A percentile compares a stretch with the other conserved stretches of the same genome.
phyloP scores from a whole-genome alignment of 495 filamentous ascomycete genomes.

The Lepidopterella palustris region DNA sequence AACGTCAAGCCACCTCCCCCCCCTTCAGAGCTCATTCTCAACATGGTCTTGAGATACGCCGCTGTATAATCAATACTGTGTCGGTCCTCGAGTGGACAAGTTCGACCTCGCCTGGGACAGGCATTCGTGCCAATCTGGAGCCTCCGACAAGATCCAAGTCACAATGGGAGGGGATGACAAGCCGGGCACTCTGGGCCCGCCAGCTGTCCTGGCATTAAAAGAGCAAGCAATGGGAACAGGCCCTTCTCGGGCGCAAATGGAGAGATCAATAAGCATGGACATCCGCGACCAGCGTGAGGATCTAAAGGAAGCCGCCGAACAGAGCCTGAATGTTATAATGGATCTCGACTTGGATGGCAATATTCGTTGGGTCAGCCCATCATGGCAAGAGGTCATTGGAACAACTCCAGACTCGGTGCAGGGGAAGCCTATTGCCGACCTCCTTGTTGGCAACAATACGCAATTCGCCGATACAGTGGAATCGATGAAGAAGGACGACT shows the following conservation, averaged over 20 bases:
- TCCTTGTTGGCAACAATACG: conserved; percentile 69
- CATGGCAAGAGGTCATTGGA: conserved; percentile 92
- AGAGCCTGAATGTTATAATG: conserved; percentile 91
- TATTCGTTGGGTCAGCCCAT: conserved; percentile 91
- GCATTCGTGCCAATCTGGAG: conserved; percentile 1
- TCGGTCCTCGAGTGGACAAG: conserved; percentile 14
- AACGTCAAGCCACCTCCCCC: conserved; percentile 1
- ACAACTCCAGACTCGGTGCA: conserved; percentile 65
- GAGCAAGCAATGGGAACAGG: conserved; percentile 45
- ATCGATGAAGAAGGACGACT: conserved; percentile 86
- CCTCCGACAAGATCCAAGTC: conserved; percentile 6
- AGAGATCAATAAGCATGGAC: conserved; percentile 56
- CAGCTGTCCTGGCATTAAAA: conserved; percentile 47
- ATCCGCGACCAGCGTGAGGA: conserved; percentile 81
- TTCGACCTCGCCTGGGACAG: background rate
- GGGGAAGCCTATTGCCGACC: conserved; percentile 69
- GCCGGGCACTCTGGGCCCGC: conserved; percentile 24
- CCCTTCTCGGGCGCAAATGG: conserved; percentile 46
- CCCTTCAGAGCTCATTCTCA: conserved; percentile 10
- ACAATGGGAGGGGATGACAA: conserved; percentile 23
- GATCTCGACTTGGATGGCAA: conserved; percentile 83
- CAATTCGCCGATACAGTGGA: conserved; percentile 78
- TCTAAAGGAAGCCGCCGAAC: conserved; percentile 88
- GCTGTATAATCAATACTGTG: conserved; percentile 16
- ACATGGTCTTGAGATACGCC: conserved; percentile 17